These are phyloP conservation scores for Globisporangium nagaii DNA, from an alignment of 352 stramenopile genomes.

Conservation along the genomic window DNA sequence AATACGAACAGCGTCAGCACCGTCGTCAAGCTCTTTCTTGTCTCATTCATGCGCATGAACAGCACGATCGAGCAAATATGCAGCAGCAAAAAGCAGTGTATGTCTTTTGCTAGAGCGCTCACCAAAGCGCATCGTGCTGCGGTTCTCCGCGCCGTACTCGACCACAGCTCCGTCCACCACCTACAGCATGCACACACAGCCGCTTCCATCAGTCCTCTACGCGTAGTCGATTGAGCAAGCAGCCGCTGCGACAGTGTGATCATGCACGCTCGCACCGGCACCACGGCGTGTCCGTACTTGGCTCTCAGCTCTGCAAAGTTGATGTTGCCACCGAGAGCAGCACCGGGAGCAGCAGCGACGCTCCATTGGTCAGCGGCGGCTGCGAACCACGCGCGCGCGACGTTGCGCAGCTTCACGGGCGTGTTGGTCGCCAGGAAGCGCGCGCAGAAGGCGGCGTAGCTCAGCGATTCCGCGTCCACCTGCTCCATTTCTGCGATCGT, in stretches of 20 bases:
- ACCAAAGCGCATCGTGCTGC: slow-evolving; percentile 63
- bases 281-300: slow-evolving; percentile 40
- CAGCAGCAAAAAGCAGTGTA: too few species aligned
- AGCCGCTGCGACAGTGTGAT: too few species aligned
- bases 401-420: slow-evolving; percentile 64
- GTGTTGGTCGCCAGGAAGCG: slow-evolving; percentile 66
- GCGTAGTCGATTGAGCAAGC: too few species aligned
- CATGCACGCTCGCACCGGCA: too few species aligned
- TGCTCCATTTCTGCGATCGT: slow-evolving; percentile 32
- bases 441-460: slow-evolving; percentile 67
- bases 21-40: background rate
- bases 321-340: slow-evolving; percentile 15
- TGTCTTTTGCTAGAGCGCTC: background rate
- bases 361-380: slow-evolving; percentile 7
- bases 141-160: slow-evolving; percentile 56
- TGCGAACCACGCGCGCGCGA: slow-evolving; percentile 34
- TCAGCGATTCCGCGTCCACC: slow-evolving; percentile 44
- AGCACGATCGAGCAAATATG: too few species aligned
- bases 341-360: background rate
- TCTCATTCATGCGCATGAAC: too few species aligned
- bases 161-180: slow-evolving; percentile 55
- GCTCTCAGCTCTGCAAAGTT: slow-evolving; percentile 24
- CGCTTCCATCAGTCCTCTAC: too few species aligned
- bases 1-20: background rate
- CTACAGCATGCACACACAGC: slow-evolving; percentile 14